Evolutionary conservation across 2,329 filamentous ascomycete species (phyloP).

Genomic region (Colletotrichum endophyticum): DNA sequence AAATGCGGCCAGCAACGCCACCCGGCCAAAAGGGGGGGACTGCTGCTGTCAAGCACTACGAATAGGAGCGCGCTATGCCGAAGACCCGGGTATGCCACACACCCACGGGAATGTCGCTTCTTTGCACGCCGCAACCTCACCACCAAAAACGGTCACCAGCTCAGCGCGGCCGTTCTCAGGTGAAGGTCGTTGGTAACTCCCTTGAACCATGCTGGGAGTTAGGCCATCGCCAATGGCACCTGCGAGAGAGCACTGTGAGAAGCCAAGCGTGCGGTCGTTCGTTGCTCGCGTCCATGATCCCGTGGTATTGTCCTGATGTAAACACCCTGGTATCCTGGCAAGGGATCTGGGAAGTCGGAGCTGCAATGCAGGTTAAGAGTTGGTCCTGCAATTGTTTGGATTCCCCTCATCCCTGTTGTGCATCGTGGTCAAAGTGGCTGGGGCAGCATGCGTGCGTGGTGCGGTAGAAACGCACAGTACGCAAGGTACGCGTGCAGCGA

Average conservation of each 20-base stretch:
- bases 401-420: slow-evolving; percentile 8
- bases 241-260: not conserved
- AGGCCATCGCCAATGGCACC: not conserved
- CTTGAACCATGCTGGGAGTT: not conserved
- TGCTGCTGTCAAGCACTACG: not conserved
- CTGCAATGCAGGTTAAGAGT: not conserved
- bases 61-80: slow-evolving; percentile 2
- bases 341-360: not conserved
- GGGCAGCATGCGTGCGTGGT: not conserved
- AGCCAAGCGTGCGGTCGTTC: not conserved
- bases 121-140: slow-evolving; percentile 13
- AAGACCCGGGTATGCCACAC: slow-evolving; percentile 4
- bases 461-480: not conserved
- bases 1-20: slow-evolving; percentile 12
- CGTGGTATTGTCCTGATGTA: not conserved
- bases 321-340: not conserved
- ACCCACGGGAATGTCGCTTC: slow-evolving; percentile 9
- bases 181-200: not conserved
- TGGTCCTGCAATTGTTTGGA: slow-evolving; percentile 8
- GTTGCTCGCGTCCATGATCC: not conserved
- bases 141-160: slow-evolving; percentile 4
- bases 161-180: not conserved
- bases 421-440: slow-evolving; percentile 1
- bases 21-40: not conserved
- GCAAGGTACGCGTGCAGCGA: not conserved